Evolutionary conservation across 495 filamentous ascomycete species (phyloP), one percentile per base, ranked within the genome.

Genomic region (Patellaria atrata): DNA sequence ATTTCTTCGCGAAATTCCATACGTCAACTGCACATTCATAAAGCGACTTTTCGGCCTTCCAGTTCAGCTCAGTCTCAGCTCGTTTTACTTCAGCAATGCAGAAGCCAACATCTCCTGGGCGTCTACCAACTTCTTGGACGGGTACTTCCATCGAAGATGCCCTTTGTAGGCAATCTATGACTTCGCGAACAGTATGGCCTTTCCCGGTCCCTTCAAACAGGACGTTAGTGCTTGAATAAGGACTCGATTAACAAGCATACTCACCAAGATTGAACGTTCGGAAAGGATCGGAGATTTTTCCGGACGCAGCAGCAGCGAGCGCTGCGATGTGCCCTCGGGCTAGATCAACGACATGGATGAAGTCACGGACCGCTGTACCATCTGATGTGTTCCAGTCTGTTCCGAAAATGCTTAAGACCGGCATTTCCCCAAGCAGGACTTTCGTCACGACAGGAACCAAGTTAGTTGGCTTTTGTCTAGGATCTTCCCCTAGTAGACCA

Each of bases 321-420:
- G 74, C 73, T 21, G 71, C 65, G 38, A 79, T 65, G 49, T 79
- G 74, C 9, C 74, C 74, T 30, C 65, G 56, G 23, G 73, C 77
- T 13, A 82, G 62, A 51, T 82, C 77, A n/a, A 62, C 64, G 23
- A 72, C 68, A 30, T 72, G 68, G 41, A 72, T 72, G 50, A 68
- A 72, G 42, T 72, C 68, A 17, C 68, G 66, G 18, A 72, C 59
- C 17, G 66, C 53, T 6, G 53, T 56, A 9, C 53, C 53, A 38
- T 56, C 53, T 26, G 41, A 36, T 1, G 74, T 77, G 23, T 71
- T 60, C 67, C 70, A 79, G 37, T 79, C 69, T 2, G 62, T 63
- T 32, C 74, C 74, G 35, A 74, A 79, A 43, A 77, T 67, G 26
- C 66, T 56, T 17, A 79, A 53, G 19, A 60, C 60, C 0, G 58